Base-by-base conservation (phyloP, 176 grass and related monocot genomes). In the Zoysia pacifica region DNA sequence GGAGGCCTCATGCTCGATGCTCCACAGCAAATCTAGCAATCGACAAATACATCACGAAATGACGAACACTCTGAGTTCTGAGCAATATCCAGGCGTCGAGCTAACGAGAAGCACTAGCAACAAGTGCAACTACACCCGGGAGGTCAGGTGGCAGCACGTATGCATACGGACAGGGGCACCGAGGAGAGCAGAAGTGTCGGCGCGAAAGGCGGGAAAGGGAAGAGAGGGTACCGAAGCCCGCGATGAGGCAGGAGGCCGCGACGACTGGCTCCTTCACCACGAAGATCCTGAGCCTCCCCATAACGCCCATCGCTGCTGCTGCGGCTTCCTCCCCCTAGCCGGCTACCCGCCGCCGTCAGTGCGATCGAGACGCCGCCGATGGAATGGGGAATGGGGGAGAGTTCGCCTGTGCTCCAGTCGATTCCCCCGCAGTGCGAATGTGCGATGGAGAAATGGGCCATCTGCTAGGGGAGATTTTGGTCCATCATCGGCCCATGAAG, bases 171-270 rank as follows among this genome's bases (percentile, higher is more conserved):
- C 2, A 82, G 46, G 67, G 62, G 52, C 63, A 81, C 47, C 41
- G 61, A 65, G 8, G 6, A 41, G 50, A 67, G 56, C 56, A 35
- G 11, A 46, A 47, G 35, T 10, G 49, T 18, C 54, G 43, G 15
- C 7, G 48, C 35, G 5, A n/a, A 76, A 50, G 42, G 62, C 15
- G 16, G 12, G 7, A 67, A 11, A 7, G 20, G 70, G 6, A 55
- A 53, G 67, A 55, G 13, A 67, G 37, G 58, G 51, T 90, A 97
- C 90, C 90, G 39, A 97, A 77, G 56, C 93, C 83, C 45, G 86
- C 93, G 80, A 97, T 91, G 62, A 93, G 82, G 77, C 87, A 93
- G 58, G 93, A 97, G 46, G 85, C 86, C 10, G 83, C 80, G 20
- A 87, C 83, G 41, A 97, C 80, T 1, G 90, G 90, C 69, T 97